These are phyloP conservation scores for Stemphylium vesicarium DNA, from an alignment of 2,329 filamentous ascomycete genomes.

Conservation along the genomic window DNA sequence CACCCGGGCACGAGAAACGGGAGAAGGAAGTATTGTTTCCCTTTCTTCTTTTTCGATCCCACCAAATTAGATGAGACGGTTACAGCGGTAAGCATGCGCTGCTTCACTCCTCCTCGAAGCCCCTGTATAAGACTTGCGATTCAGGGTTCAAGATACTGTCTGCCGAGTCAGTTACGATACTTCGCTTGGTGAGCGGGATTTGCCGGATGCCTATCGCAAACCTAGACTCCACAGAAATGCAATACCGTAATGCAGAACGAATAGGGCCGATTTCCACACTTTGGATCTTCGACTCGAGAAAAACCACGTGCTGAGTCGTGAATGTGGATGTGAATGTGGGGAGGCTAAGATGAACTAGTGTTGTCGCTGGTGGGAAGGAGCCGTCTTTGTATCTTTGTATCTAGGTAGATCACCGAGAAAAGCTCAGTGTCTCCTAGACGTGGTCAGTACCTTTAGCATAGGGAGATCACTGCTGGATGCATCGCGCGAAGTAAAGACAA, in stretches of 20 bases:
- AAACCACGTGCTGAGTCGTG: neutral
- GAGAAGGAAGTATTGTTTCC: neutral
- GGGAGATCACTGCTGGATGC: neutral
- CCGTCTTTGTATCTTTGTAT: neutral
- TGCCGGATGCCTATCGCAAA: neutral
- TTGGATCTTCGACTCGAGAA: neutral
- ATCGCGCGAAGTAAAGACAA: neutral
- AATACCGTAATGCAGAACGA: neutral
- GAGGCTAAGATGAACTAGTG: neutral
- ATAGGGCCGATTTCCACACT: slow-evolving; percentile 1
- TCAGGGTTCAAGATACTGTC: neutral
- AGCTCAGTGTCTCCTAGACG: neutral
- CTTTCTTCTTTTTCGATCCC: neutral
- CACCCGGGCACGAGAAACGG: neutral
- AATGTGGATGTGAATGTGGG: neutral
- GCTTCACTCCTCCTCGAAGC: neutral
- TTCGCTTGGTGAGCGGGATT: neutral
- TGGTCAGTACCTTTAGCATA: no score
- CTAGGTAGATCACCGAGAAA: neutral
- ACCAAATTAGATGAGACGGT: neutral
- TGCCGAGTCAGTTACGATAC: slow-evolving; percentile 8
- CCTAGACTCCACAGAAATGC: neutral
- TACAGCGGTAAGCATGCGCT: neutral
- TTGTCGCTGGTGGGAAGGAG: neutral
- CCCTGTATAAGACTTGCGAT: neutral